Base-by-base conservation (phyloP, 306 rosid species). In the Alnus glutinosa region DNA sequence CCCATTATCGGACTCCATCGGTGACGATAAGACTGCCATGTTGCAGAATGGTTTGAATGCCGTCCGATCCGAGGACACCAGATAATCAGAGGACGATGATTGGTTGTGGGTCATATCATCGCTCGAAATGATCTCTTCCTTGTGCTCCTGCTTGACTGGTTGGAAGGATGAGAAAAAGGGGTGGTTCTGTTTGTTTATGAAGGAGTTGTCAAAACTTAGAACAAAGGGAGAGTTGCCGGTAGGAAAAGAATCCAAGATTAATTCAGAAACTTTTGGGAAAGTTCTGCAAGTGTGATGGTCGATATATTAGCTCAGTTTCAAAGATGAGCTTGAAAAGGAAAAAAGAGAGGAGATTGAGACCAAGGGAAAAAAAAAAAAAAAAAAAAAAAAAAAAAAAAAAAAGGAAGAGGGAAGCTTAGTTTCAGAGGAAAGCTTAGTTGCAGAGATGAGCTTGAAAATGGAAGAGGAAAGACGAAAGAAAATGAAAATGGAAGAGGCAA, bases 231-330 rank as follows among this genome's bases (percentile, higher is more conserved):
- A 64, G 19, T 73, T 77, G 28, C 28, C 28, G 9, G 7, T 4
- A 14, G 55, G 57, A 37, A 49, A 71, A 4, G 73, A 68, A 48
- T 78, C 82, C 51, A 85, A 30, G 68, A 83, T 57, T 6, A 85
- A 54, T 34, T 88, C 81, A 12, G 91, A 78, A 49, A 79, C 39
- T 15, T 32, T 75, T 16, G 10, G 15, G 14, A 61, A 55, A 39
- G 77, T 84, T 4, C 50, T 15, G 76, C 91, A 88, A 0, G 79
- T 83, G 79, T 88, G 91, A 2, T 70, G 28, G 2, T 83, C 80
- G 8, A 52, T 70, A 63, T 83, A 85, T 57, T 23, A 23, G 28
- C 28, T 23, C 0, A 23, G 28, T 23, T 23, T 23, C 28, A 23
- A 0, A 23, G 28, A 23, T 23, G 28, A 23, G 28, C 28, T 23